Base-by-base conservation (phyloP, 2,329 filamentous ascomycete genomes). In the Arachnomyces sp. region DNA sequence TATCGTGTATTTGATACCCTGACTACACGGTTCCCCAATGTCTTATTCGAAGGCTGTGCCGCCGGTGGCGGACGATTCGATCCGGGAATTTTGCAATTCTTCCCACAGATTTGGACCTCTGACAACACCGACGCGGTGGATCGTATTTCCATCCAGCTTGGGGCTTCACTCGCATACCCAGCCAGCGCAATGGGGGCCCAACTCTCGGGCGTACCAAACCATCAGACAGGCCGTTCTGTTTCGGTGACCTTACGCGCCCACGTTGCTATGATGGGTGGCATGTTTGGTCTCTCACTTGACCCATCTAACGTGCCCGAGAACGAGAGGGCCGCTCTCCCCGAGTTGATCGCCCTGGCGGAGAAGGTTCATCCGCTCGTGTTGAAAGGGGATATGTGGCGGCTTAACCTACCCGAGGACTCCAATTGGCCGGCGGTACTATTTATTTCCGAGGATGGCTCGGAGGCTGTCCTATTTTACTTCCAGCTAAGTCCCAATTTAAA, bases 241-340 rank as follows among this genome's bases (percentile, higher is more conserved):
- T 71, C 77, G 0, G 66, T 82, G 9, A 56, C 58, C 1, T 82
- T 82, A 62, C 75, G 79, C 28, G 77, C 74, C 0, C 78, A 82
- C 40, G 78, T 82, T 0, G 79, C 79, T 4, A 77, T 81, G 65
- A 82, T 82, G 78, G 79, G 79, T 40, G 78, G 78, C 2, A 79
- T 75, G 0, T 82, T 82, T 48, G 79, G 79, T 0, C 68, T 82
- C 8, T 78, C 83, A 53, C 67, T 83, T 6, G 69, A 81, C 51
- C 79, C 78, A 0, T 61, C 60, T 0, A 64, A 72, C 6, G 68
- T 79, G 4, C 57, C 59, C 0, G 63, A 63, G 0, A 69, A 71
- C 9, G 78, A 82, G n/a, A 65, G 61, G 34, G 66, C 61, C 0
- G 63, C 66, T 21, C 66, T 83, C 1, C 78, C 78, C 0, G 64